Evolutionary conservation across 805 yeast species (phyloP).

Genomic region (Myxozyma geophila): DNA sequence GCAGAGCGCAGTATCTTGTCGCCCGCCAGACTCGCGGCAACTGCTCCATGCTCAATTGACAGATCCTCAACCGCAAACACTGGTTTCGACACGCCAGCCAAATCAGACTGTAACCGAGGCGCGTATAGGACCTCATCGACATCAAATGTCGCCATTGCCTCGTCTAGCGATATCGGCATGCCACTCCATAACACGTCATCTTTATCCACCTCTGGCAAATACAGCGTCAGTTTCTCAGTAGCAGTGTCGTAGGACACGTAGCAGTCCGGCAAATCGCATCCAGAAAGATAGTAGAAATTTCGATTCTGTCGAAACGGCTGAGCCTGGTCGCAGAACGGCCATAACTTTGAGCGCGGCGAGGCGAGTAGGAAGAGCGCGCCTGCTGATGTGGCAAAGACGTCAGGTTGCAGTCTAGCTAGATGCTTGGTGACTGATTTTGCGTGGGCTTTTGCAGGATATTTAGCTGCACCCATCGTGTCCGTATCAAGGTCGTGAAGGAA

Average conservation of each 20-base stretch:
- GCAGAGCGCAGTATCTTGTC: conserved; percentile 29
- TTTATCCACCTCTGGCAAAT: conserved; percentile 78
- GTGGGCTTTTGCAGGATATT: conserved; percentile 79
- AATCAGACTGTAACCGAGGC: conserved; percentile 51
- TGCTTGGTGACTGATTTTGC: conserved; percentile 45
- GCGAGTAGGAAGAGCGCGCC: conserved; percentile 34
- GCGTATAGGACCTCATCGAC: conserved; percentile 79
- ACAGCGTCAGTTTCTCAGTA: conserved; percentile 65
- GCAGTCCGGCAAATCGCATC: conserved; percentile 79
- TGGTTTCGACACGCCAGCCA: conserved; percentile 5
- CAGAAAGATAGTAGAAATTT: conserved; percentile 85
- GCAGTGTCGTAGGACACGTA: conserved; percentile 63
- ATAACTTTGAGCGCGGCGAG: conserved; percentile 49
- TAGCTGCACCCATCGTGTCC: conserved; percentile 41
- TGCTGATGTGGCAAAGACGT: conserved; percentile 35
- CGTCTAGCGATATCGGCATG: conserved; percentile 68
- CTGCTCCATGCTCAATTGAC: conserved; percentile 26
- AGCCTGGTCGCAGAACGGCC: conserved; percentile 63
- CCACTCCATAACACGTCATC: conserved; percentile 99
- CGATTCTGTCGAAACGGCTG: conserved; percentile 85
- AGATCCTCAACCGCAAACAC: conserved; percentile 40
- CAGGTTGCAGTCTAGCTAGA: conserved; percentile 7
- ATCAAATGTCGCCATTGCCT: conserved; percentile 69
- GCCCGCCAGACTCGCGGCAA: not conserved
- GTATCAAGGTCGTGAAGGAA: not conserved